Percentiles rank a stretch among this genome's conserved stretches.
Conservation (phyloP, 1,284 basidiomycete species). For the Sporisorium graminicola region DNA sequence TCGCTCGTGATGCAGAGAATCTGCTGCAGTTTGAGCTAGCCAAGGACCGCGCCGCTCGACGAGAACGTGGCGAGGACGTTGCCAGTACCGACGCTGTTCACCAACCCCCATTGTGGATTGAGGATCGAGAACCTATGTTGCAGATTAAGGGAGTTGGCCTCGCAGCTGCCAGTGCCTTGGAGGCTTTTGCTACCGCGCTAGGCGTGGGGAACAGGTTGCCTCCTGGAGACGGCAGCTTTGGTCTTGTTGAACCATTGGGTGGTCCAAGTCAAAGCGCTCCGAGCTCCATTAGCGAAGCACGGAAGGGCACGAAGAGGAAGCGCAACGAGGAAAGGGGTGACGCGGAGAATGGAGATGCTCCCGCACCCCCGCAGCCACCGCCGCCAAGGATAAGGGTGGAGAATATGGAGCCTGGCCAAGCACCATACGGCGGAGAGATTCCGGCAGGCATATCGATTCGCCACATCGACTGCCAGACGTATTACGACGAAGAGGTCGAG, state of each 20-base stretch:
- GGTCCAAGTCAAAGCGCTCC: background rate
- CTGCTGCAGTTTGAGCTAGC: conserved; percentile 5
- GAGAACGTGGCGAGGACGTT: conserved; percentile 4
- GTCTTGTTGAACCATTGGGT: background rate
- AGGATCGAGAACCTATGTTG: conserved; percentile 8
- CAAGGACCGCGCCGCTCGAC: background rate
- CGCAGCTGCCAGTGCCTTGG: background rate
- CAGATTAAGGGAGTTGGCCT: background rate
- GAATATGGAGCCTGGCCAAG: conserved; percentile 1
- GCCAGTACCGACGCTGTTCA: background rate
- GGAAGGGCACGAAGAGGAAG: conserved; percentile 17
- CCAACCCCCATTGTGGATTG: conserved; percentile 1
- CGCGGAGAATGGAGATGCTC: background rate
- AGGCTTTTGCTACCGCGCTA: background rate
- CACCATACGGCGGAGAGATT: conserved; percentile 13
- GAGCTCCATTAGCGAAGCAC: background rate
- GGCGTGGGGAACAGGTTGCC: background rate
- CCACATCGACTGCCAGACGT: conserved; percentile 34
- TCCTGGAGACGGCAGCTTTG: conserved; percentile 21
- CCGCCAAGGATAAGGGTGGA: conserved; percentile 13
- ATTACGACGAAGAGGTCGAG: conserved; percentile 15
- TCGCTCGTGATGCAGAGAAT: conserved; percentile 15
- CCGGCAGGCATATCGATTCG: conserved; percentile 11
- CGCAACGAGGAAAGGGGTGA: background rate
- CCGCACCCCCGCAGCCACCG: background rate